A percentile compares a stretch with the other conserved stretches of the same genome.
phyloP scores from a whole-genome alignment of 2,329 filamentous ascomycete species.

The Diaporthe ilicicola region DNA sequence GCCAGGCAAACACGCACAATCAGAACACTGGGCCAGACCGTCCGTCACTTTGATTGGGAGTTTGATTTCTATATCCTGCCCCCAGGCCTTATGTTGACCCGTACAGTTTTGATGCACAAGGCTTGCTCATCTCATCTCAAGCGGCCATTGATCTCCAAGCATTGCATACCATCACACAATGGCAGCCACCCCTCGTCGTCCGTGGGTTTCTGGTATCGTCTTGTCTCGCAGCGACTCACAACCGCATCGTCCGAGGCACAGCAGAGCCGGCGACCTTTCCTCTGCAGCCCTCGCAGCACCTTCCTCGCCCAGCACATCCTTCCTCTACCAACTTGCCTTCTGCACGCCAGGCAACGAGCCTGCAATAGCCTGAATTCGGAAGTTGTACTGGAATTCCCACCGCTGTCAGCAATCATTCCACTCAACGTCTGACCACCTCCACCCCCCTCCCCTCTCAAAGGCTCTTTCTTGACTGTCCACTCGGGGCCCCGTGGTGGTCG shows the following conservation, averaged over 20 bases:
- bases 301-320: neutral
- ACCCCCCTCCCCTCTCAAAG: neutral
- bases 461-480: neutral
- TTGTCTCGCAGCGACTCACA: neutral
- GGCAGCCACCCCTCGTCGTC: neutral
- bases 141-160: neutral
- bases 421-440: neutral
- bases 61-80: neutral
- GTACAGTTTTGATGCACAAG: neutral
- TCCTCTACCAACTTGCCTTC: constrained; percentile 90
- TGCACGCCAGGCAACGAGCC: constrained; percentile 90
- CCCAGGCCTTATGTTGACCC: neutral
- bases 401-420: constrained; percentile 40
- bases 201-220: neutral
- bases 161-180: neutral
- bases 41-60: neutral
- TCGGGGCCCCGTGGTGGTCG: neutral
- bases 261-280: neutral
- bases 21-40: neutral
- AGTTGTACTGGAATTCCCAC: constrained; percentile 75
- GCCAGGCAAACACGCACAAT: neutral
- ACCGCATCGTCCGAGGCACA: neutral
- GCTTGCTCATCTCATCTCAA: neutral
- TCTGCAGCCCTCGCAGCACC: neutral
- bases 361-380: constrained; percentile 86